These are phyloP conservation scores for Arthrobotrys musiformis DNA, from an alignment of 2,329 filamentous ascomycete species.

Conservation along the genomic window DNA sequence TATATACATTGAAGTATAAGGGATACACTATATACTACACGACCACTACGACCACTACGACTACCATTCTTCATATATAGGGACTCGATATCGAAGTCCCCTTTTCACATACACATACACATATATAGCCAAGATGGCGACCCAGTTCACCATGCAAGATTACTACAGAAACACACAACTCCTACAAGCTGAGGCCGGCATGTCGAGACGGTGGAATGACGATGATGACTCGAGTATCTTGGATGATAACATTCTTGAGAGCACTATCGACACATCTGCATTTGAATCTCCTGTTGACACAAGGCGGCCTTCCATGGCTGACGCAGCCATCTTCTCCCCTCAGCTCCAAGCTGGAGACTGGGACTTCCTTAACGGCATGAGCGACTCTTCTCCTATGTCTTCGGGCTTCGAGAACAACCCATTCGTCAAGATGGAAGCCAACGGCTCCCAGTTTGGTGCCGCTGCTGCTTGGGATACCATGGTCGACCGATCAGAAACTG, in stretches of 20 bases:
- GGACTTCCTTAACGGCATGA: slow-evolving; percentile 64
- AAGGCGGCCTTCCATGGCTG: slow-evolving; percentile 54
- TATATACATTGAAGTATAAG: slow-evolving; percentile 1
- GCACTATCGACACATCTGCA: slow-evolving; percentile 59
- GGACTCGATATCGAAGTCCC: slow-evolving; percentile 29
- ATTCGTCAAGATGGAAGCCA: slow-evolving; percentile 60
- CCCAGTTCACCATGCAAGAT: slow-evolving; percentile 54
- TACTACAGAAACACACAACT: slow-evolving; percentile 52
- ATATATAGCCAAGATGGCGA: slow-evolving; percentile 42
- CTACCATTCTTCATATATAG: slow-evolving; percentile 47
- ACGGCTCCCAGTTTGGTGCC: slow-evolving; percentile 57
- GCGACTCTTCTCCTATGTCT: slow-evolving; percentile 67
- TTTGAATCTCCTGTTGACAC: slow-evolving; percentile 59
- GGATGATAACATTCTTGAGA: slow-evolving; percentile 60
- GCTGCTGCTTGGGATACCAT: slow-evolving; percentile 59
- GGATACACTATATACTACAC: background rate
- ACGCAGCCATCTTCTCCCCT: slow-evolving; percentile 61
- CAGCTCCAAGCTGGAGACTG: slow-evolving; percentile 71
- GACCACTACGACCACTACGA: background rate
- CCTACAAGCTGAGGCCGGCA: slow-evolving; percentile 49
- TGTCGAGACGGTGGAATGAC: slow-evolving; percentile 58
- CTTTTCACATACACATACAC: slow-evolving; percentile 14
- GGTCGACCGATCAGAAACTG: slow-evolving; percentile 58
- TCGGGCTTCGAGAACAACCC: slow-evolving; percentile 68
- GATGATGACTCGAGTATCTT: slow-evolving; percentile 60